Evolutionary conservation across 2,329 filamentous ascomycete species (phyloP).

Genomic region (Pseudopyricularia cyperi): DNA sequence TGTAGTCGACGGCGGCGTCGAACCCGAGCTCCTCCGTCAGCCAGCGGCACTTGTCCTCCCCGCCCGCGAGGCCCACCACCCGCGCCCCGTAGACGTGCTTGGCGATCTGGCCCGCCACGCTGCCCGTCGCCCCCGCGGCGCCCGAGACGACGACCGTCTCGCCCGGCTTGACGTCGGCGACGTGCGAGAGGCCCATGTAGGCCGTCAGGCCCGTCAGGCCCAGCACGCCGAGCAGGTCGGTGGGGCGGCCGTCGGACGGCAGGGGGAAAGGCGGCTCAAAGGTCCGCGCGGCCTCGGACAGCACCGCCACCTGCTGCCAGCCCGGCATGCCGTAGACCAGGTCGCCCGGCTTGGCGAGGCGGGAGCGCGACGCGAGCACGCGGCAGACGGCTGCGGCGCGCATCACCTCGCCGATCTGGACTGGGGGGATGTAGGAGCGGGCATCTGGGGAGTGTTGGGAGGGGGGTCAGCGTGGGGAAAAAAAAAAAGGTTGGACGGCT

Average conservation of each 20-base stretch:
- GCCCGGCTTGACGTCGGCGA: conserved; percentile 38
- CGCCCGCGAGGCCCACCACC: conserved; percentile 42
- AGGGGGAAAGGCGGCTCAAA: conserved; percentile 13
- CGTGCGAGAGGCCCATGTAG: conserved; percentile 51
- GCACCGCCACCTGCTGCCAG: conserved; percentile 44
- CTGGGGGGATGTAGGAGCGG: conserved; percentile 43
- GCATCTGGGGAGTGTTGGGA: neutral
- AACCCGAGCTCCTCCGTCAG: conserved; percentile 52
- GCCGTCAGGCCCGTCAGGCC: conserved; percentile 52
- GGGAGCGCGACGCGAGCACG: conserved; percentile 34
- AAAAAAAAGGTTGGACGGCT: neutral
- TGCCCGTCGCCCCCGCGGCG: conserved; percentile 55
- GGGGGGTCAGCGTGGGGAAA: too few relatives aligned
- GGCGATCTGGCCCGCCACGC: conserved; percentile 53
- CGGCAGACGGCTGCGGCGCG: conserved; percentile 39
- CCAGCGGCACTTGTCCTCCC: conserved; percentile 46
- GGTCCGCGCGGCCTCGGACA: conserved; percentile 23
- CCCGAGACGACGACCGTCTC: conserved; percentile 56
- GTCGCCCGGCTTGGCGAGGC: conserved; percentile 31
- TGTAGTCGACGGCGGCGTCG: conserved; percentile 58
- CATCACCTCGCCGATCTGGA: conserved; percentile 48
- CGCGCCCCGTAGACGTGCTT: conserved; percentile 42
- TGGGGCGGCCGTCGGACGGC: conserved; percentile 16
- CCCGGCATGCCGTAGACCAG: conserved; percentile 37
- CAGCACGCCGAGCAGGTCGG: conserved; percentile 37